Conservation (phyloP, 139 green algal genomes). For the Asterochloris erici region DNA sequence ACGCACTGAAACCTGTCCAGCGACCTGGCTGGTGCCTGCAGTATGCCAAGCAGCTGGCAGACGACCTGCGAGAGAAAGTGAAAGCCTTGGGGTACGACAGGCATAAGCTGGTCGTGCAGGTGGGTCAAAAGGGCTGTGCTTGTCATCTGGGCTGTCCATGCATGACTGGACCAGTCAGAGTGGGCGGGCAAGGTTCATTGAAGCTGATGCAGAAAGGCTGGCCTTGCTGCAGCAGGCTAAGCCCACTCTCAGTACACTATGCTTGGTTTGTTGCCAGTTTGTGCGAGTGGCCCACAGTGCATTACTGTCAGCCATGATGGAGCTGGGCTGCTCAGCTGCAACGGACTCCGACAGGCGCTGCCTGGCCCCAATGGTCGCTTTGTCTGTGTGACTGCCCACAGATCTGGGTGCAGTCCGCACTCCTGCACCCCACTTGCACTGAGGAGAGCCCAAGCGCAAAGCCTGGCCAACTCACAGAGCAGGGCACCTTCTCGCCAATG, state of each 20-base stretch:
- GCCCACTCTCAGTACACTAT: no score
- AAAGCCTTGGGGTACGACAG: constrained; percentile 82
- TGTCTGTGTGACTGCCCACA: background rate
- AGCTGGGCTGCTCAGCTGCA: no score
- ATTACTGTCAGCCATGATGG: no score
- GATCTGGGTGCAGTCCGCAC: background rate
- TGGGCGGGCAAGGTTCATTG: no score
- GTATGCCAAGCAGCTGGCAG: constrained; percentile 46
- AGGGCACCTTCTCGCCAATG: no score
- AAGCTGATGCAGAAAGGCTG: background rate
- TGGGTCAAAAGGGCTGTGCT: background rate
- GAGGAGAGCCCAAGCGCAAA: no score
- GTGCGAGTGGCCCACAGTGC: no score
- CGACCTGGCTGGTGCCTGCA: background rate
- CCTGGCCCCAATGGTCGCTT: background rate
- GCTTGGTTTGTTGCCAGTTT: no score
- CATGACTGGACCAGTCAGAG: no score
- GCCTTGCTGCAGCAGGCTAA: background rate
- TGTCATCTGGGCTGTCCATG: background rate
- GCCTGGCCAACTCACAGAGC: no score
- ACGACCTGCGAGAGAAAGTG: constrained; percentile 55
- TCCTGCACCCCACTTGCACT: no score
- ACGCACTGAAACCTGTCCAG: background rate
- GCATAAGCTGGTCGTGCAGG: constrained; percentile 78
- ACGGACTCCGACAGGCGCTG: no score